Evolutionary conservation across 768 basidiomycete genomes (phyloP), one percentile per base, ranked within the genome.

Genomic region (Termitomyces sp.): DNA sequence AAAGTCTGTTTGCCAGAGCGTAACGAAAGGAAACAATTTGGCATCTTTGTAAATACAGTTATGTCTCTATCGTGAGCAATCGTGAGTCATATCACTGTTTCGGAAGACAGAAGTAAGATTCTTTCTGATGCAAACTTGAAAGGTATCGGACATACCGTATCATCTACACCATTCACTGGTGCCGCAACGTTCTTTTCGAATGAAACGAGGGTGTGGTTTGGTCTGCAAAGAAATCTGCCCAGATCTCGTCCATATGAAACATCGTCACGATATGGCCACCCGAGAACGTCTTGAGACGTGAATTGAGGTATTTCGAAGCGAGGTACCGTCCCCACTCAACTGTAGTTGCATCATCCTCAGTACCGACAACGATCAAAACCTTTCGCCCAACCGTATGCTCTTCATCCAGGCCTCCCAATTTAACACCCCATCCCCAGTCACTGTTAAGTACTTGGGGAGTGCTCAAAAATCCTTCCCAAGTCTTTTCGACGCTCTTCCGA

Each of bases 381-480:
- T 60, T 69, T 32, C 75, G 72, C 31, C 61, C 67, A 31, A 59
- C 60, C 40, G 70, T 73, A 56, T 80, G 80, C 17, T 71, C 75
- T 17, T 74, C 75, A 46, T 82, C 80, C 49, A 82, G 62, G 5
- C 62, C 61, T 38, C 71, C 68, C 3, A 79, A 73, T 56, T 71
- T 73, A 17, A 44, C 49, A 12, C 60, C 61, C 57, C 60, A 65
- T 45, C 71, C 79, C 80, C 80, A 81, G 58, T 78, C 75, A 32
- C 73, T 73, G 46, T 78, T 71, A 19, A 77, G 47, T 23, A 78
- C 67, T 6, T 61, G 48, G 3, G 70, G 27, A 27, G 65, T 56
- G 23, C 72, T 73, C 57, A 71, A 63, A 54, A 81, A 76, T 2
- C 81, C 81, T 53, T 71, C 76, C 79, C 78, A 79, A 29, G 73